Evolutionary conservation across 371 early-diverging fungal species (phyloP), one percentile per base, ranked within the genome.

Genomic region (Actinomucor elegans): DNA sequence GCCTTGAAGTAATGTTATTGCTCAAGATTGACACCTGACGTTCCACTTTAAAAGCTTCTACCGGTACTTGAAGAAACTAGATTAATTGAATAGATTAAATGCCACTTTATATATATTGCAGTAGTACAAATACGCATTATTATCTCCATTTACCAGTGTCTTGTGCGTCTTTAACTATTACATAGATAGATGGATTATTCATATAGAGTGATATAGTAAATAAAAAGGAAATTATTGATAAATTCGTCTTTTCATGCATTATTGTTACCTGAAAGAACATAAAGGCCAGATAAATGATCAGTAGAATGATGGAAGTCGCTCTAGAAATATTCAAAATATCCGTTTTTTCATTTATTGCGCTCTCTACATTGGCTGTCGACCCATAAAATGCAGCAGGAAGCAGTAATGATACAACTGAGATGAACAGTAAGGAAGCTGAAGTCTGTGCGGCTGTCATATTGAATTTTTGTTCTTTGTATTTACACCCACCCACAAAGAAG

Each of bases 321-420:
- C 88, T 75, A 9, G 86, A 86, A 42, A 92, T 66, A n/a, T 71
- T 67, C 36, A 85, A 46, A 34, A 86, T 77, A 26, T 81, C 78
- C 17, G 28, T 17, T 21, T 35, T 57, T 49, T 57, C 49, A 6
- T 27, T 32, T 26, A 42, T 50, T 57, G 20, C 68, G 60, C 35
- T 61, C 56, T 11, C 66, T 46, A 24, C 50, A 49, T 24, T 43
- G 32, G 42, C 48, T 26, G 23, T 48, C 18, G 84, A 73, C 4
- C 73, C 73, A 44, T 80, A 64, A 67, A 90, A 91, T 0, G 91
- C 89, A 11, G 92, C 89, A 3, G 94, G 94, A n/a, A 93, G 67
- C 42, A 94, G 49, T 6, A 91, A 71, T 7, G 89, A 85, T 36
- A 85, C 61, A 15, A 90, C 86, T 1, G 90, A 79, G 29, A 94